Base-by-base conservation (phyloP, 2,329 filamentous ascomycete genomes). In the Microsporum ferrugineum region DNA sequence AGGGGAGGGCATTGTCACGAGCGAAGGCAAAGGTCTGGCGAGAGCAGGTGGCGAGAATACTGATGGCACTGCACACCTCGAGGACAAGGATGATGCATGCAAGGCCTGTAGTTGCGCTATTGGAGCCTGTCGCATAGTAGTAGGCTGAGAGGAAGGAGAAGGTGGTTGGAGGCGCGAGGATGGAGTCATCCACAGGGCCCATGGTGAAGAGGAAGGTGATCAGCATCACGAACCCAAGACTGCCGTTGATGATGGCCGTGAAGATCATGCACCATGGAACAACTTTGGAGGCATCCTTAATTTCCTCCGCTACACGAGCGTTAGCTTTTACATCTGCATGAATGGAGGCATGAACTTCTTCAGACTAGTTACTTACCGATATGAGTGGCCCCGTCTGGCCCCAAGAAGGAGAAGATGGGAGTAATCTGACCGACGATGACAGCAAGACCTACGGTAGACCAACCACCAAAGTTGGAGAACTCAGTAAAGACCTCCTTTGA, bases 1-100 rank as follows among this genome's bases (percentile, higher is more conserved):
- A 83, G 0, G 82, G 82, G 0, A 79, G 78, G 0, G 82, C 82
- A 29, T 76, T 71, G 66, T 84, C 80, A 23, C 82, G 76, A 0
- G 82, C 80, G 65, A 76, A 76, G 14, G 73, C 71, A 65, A 70
- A 74, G 12, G 70, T 60, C 56, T 70, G 66, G 8, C 73, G 71
- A 56, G 69, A 71, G 7, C 68, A 65, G 2, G 74, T 71, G 2
- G 72, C 72, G 2, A 74, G 63, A 63, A 72, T 69, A 39, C 70
- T 71, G 17, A 74, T 68, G 0, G 69, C 69, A 6, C 70, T 68
- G 43, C 68, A 70, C 12, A 70, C 64, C 14, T 68, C 68, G 29
- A 73, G 67, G 5, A 69, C 61, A 0, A 71, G 67, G 5, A 73
- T 65, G 31, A 72, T 66, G 3, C 64, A 65, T 4, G 61, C 64